Conservation (phyloP, 106 monocot genomes). For the Vanilla planifolia region DNA sequence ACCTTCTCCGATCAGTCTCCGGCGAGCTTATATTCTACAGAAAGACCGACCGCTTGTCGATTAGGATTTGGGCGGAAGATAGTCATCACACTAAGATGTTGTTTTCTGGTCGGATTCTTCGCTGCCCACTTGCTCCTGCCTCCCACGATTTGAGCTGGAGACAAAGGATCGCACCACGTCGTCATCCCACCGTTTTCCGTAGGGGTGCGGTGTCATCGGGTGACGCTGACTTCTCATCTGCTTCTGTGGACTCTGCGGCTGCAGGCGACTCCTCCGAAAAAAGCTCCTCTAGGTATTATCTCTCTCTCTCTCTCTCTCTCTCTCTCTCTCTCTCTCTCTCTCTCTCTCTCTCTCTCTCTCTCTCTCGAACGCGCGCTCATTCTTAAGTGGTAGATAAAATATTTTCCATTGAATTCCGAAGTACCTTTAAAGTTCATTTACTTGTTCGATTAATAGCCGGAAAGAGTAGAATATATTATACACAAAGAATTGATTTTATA, state of each 20-base stretch:
- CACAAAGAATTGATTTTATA: too few relatives aligned
- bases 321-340: not conserved
- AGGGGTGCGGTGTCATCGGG: conserved; percentile 19
- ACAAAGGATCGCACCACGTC: not conserved
- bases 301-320: not conserved
- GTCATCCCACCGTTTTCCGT: not conserved
- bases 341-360: not conserved
- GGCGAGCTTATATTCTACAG: too few relatives aligned
- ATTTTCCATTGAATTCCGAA: not conserved
- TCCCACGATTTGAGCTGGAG: conserved; percentile 1
- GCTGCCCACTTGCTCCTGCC: conserved; percentile 11
- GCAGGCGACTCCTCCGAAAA: conserved; percentile 27
- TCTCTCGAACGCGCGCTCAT: not conserved
- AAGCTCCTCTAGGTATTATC: conserved; percentile 22
- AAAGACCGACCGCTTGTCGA: too few relatives aligned
- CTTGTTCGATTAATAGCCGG: too few relatives aligned
- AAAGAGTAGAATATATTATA: too few relatives aligned
- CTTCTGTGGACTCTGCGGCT: conserved; percentile 1
- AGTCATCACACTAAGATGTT: conserved; percentile 25
- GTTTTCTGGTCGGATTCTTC: conserved; percentile 34
- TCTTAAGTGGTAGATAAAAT: not conserved
- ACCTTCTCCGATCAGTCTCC: too few relatives aligned
- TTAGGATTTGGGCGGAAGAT: not conserved
- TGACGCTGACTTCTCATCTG: conserved; percentile 17
- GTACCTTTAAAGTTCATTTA: too few relatives aligned